Conservation (phyloP, 202 grass and related monocot species). For the Panicum hallii region DNA sequence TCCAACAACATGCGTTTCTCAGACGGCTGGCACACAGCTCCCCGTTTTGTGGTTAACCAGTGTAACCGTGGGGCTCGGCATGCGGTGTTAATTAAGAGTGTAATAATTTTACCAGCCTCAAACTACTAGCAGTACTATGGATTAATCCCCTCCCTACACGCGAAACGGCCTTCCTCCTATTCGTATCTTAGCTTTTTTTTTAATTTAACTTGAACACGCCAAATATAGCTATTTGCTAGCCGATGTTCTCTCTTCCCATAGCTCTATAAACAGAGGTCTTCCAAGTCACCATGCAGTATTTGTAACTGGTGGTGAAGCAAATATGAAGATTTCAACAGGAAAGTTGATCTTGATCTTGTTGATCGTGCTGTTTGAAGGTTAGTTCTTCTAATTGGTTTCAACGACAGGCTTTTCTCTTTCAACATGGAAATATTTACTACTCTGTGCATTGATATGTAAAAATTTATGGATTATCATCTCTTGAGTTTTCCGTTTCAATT, state of each 20-base stretch:
- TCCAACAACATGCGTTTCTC: background rate
- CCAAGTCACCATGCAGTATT: background rate
- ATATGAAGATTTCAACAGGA: conserved; percentile 38
- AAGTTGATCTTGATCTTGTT: conserved; percentile 38
- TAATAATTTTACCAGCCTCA: background rate
- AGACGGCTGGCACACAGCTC: background rate
- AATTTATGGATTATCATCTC: background rate
- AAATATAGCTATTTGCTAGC: background rate
- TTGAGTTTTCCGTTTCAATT: background rate
- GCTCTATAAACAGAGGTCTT: conserved; percentile 6
- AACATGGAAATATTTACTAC: background rate
- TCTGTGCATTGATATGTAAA: background rate
- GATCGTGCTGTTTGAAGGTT: conserved; percentile 49
- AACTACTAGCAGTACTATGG: background rate
- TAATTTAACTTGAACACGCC: background rate
- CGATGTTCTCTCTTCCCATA: conserved; percentile 19
- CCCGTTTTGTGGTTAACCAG: background rate
- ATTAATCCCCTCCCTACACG: conserved; percentile 24
- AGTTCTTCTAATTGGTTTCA: background rate
- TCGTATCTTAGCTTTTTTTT: background rate
- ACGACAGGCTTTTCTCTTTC: background rate
- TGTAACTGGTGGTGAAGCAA: conserved; percentile 6
- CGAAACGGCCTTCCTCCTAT: conserved; percentile 39
- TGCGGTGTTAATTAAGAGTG: background rate
- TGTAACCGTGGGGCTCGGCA: background rate